These are phyloP conservation scores for Rutstroemia sp. DNA, from an alignment of 2,329 filamentous ascomycete species.

Conservation along the genomic window DNA sequence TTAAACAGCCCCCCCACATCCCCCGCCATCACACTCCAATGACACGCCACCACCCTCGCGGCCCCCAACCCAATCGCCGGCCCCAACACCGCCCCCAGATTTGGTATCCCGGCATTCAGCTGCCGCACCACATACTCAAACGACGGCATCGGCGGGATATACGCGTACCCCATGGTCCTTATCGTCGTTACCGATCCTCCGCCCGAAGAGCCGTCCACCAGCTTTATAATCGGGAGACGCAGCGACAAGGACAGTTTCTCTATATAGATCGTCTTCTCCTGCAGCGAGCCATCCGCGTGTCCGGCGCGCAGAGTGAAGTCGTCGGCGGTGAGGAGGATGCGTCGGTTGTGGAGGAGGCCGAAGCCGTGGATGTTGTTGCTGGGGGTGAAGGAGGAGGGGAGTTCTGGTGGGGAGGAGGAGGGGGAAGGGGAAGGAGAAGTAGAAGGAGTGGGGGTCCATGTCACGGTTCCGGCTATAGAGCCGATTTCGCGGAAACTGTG, in stretches of 20 bases:
- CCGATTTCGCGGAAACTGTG: constrained; percentile 53
- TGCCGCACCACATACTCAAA: constrained; percentile 48
- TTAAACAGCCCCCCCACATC: constrained; percentile 57
- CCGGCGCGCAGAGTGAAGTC: constrained; percentile 57
- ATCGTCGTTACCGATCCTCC: constrained; percentile 57
- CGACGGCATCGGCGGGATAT: constrained; percentile 49
- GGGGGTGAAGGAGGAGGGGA: constrained; percentile 34
- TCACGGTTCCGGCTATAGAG: constrained; percentile 50
- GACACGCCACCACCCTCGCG: constrained; percentile 52
- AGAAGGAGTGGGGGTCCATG: constrained; percentile 35
- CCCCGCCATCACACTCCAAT: constrained; percentile 59
- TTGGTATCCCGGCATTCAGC: constrained; percentile 56
- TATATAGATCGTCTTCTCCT: constrained; percentile 52
- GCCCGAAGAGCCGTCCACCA: constrained; percentile 57
- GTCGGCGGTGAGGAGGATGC: constrained; percentile 54
- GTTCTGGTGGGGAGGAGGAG: constrained; percentile 30
- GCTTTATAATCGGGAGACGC: constrained; percentile 53
- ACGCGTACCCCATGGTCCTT: constrained; percentile 46
- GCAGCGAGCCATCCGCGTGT: constrained; percentile 54
- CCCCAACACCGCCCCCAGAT: constrained; percentile 54
- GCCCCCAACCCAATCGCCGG: constrained; percentile 58
- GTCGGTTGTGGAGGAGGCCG: constrained; percentile 44
- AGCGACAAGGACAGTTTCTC: constrained; percentile 53
- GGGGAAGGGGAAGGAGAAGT: constrained; percentile 9
- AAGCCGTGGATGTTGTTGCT: constrained; percentile 58